phyloP scores from a whole-genome alignment of 2,329 filamentous ascomycete species.

The Falciphora oryzae region DNA sequence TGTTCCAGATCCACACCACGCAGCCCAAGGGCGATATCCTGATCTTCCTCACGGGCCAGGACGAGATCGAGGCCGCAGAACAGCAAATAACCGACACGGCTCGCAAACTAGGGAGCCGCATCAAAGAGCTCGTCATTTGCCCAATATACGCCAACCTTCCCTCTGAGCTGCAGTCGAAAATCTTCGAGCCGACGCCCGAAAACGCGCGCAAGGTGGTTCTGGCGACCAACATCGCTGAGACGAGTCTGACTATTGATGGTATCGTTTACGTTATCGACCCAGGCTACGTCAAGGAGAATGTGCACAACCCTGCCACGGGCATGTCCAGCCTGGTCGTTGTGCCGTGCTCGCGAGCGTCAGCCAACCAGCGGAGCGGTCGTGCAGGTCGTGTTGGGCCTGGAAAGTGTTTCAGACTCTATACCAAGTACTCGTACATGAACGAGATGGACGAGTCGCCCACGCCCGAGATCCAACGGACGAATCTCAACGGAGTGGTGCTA shows the following conservation, averaged over 20 bases:
- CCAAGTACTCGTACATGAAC: constrained; percentile 89
- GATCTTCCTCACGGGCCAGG: constrained; percentile 91
- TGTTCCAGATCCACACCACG: constrained; percentile 90
- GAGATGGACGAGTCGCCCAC: constrained; percentile 90
- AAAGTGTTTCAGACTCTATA: constrained; percentile 91
- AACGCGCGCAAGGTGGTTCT: constrained; percentile 85
- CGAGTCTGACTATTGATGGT: constrained; percentile 89
- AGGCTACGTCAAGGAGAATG: constrained; percentile 91
- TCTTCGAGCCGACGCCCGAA: constrained; percentile 87
- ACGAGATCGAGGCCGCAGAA: constrained; percentile 89
- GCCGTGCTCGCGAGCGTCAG: constrained; percentile 84
- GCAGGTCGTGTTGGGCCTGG: constrained; percentile 89
- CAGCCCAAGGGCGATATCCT: constrained; percentile 84
- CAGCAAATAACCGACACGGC: constrained; percentile 80
- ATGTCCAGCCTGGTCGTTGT: constrained; percentile 91
- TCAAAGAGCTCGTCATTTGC: constrained; percentile 82
- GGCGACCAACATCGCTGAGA: constrained; percentile 96
- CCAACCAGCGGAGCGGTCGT: constrained; percentile 87
- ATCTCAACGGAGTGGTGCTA: constrained; percentile 77
- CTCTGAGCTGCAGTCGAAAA: constrained; percentile 83
- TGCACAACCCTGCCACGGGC: constrained; percentile 84
- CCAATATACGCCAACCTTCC: constrained; percentile 94
- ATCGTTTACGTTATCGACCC: constrained; percentile 96
- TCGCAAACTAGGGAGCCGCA: constrained; percentile 75
- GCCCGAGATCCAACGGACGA: constrained; percentile 88